Base-by-base conservation (phyloP, 75 land plant species). In the Picea sitchensis region DNA sequence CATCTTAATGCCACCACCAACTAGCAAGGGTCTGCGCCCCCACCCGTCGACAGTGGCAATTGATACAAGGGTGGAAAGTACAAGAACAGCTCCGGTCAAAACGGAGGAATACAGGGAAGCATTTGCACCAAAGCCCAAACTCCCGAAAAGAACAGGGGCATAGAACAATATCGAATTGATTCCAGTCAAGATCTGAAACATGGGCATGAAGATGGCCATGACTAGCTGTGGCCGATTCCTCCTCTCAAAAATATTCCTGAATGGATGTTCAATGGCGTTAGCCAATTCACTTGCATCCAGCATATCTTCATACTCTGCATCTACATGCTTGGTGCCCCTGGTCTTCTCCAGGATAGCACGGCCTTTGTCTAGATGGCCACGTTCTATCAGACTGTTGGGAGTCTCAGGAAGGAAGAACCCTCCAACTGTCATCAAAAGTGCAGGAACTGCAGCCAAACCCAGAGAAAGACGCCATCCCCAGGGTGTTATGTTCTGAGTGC, bases 101-200 rank as follows among this genome's bases (percentile, higher is more conserved):
- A 92, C 93, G 6, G 93, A 90, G 12, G 97, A 88, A 80, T 92
- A 92, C 73, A 94, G 88, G 5, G 97, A 80, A 11, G 95, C 95
- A 21, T 84, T 79, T 38, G 87, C 81, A 0, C 82, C 84, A 77
- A 94, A 94, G 14, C 96, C 96, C 83, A 94, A 79, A 76, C 87
- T 90, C 63, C 87, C 90, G 82, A 94, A 94, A 79, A 94, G 75
- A 12, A 92, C 91, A 6, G 95, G 97, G 4, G 97, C 97, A 63
- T 94, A 94, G 78, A 94, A 94, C 61, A 94, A 85, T 64, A 94
- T 94, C 1, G 94, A 88, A 68, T 94, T 94, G 75, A 92, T 92
- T 14, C 93, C 97, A 1, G 89, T 90, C 57, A 94, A 80, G 14
- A 86, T 88, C 91, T 95, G 98, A 59, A 93, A 93, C 2, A 86